phyloP scores from a whole-genome alignment of 768 basidiomycete species.

The Rhodotorula kratochvilovae region DNA sequence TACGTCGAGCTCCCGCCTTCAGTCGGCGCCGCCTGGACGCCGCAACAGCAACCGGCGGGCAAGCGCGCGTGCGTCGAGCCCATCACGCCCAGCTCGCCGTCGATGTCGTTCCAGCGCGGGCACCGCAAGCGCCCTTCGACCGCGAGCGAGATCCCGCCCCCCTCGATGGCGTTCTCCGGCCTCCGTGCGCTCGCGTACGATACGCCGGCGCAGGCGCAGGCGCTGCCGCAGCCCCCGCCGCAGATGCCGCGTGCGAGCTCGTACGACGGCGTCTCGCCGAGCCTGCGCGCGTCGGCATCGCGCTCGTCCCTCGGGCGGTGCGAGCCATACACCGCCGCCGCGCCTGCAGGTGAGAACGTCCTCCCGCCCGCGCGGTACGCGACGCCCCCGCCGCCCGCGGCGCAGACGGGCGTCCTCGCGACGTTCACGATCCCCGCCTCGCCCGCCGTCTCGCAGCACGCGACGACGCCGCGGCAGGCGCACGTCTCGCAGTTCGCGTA shows the following conservation, averaged over 20 bases:
- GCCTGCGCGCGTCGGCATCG: neutral
- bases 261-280: neutral
- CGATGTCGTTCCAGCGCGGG: neutral
- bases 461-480: neutral
- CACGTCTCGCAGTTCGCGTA: neutral
- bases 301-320: neutral
- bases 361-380: neutral
- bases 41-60: neutral
- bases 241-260: constrained; percentile 2
- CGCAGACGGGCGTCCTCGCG: neutral
- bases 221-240: too few relatives aligned
- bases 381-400: neutral
- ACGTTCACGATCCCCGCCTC: constrained; percentile 2
- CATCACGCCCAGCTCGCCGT: constrained; percentile 23
- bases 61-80: constrained; percentile 26
- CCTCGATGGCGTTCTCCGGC: neutral
- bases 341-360: too few relatives aligned
- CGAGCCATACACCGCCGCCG: neutral
- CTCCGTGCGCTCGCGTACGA: too few relatives aligned
- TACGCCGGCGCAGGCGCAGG: too few relatives aligned
- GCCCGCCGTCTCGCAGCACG: neutral
- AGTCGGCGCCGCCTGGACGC: neutral
- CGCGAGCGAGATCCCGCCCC: neutral
- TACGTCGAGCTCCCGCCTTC: neutral
- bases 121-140: neutral